Base-by-base conservation (phyloP, 2,329 filamentous ascomycete genomes). In the Fusarium sp. region DNA sequence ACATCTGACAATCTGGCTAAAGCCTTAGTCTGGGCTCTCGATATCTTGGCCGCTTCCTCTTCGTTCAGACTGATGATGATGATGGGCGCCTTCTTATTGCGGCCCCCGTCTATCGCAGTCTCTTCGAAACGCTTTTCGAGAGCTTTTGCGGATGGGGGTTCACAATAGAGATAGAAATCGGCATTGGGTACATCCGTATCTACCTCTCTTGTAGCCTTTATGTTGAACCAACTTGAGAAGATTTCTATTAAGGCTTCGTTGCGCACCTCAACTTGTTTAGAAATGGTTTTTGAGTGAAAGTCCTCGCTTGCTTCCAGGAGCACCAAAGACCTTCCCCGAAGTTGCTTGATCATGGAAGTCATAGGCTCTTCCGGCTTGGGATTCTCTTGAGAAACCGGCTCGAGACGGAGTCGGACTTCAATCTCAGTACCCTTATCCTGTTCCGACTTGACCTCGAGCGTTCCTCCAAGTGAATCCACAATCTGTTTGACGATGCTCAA, bases 401-500 rank as follows among this genome's bases (percentile, higher is more conserved):
- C 55, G 3, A 89, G 75, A 11, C 85, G 84, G 3, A 90, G 75
- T 6, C 81, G 84, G 13, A 90, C 85, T 15, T 83, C 84, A 6
- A 90, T 85, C 28, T 87, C 85, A 0, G 90, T 91, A 4, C 90
- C 90, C 42, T 85, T 83, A 5, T 85, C 85, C 15, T 84, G 82
- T 60, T 88, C 84, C 56, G 85, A 90, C 38, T 84, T 84, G 39
- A 93, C 85, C 14, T 88, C 85, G 48, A 93, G 89, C 12, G 83
- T 85, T 1, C 91, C 91, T 35, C 87, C 85, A 2, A 93, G 81
- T 32, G 89, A 87, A 53, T 88, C 86, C 22, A 92, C 87, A 41
- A 93, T 89, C 59, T 85, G 84, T 44, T 86, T 86, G 30, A 93
- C 90, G 18, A 93, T 90, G 22, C 88, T 90, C 44, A 93, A 80